A percentile compares a stretch with the other conserved stretches of the same genome.
phyloP scores from a whole-genome alignment of 106 monocot genomes.

The Dioscorea alata region DNA sequence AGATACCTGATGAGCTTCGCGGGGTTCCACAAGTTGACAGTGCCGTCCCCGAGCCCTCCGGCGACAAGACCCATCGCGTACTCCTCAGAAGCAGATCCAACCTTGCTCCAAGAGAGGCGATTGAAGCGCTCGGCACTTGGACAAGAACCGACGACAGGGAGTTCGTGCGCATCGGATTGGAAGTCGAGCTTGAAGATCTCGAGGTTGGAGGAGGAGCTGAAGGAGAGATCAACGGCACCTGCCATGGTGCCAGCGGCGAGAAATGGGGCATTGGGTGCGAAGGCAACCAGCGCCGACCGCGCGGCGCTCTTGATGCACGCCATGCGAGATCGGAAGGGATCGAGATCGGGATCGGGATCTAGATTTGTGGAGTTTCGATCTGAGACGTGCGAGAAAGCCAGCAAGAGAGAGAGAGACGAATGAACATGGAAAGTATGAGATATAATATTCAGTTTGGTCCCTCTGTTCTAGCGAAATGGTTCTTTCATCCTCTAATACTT shows the following conservation, averaged over 20 bases:
- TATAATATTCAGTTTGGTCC: too few relatives aligned
- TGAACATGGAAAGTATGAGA: too few relatives aligned
- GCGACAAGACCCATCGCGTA: conserved; percentile 71
- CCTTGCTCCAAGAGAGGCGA: conserved; percentile 73
- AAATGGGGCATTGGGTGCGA: conserved; percentile 79
- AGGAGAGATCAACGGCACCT: conserved; percentile 86
- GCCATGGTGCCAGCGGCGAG: conserved; percentile 88
- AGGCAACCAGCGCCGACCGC: conserved; percentile 78
- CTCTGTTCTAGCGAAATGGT: too few relatives aligned
- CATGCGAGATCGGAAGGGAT: conserved; percentile 16
- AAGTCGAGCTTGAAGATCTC: conserved; percentile 93
- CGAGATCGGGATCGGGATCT: too few relatives aligned
- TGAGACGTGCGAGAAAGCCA: too few relatives aligned
- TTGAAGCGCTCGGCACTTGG: conserved; percentile 82
- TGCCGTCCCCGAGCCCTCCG: conserved; percentile 79
- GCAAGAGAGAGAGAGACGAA: too few relatives aligned
- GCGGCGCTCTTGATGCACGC: conserved; percentile 95
- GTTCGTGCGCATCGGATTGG: conserved; percentile 53
- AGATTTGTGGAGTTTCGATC: too few relatives aligned
- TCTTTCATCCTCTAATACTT: too few relatives aligned
- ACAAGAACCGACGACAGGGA: conserved; percentile 50
- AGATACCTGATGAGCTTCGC: conserved; percentile 49
- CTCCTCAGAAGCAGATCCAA: conserved; percentile 33
- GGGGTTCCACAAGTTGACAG: conserved; percentile 84
- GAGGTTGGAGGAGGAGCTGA: conserved; percentile 84